Percentiles rank a stretch among this genome's conserved stretches.
Conservation (phyloP, 352 stramenopile genomes). For the Phytophthora syringae region DNA sequence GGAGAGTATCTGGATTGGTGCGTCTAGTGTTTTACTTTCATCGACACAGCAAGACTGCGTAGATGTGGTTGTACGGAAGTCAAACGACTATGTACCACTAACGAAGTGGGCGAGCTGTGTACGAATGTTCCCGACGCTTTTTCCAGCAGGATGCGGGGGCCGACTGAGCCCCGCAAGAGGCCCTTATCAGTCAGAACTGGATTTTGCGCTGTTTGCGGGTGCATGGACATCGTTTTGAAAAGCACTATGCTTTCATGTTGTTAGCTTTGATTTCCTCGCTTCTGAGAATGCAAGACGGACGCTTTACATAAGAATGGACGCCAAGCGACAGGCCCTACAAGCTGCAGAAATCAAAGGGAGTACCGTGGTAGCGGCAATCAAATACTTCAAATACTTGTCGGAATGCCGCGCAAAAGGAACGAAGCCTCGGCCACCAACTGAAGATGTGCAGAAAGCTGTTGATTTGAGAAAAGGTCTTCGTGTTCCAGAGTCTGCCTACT, state of each 20-base stretch:
- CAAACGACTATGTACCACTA: too few species aligned
- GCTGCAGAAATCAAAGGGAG: too few species aligned
- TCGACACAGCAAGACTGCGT: neutral
- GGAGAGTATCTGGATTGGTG: neutral
- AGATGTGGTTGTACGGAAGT: neutral
- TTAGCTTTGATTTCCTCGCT: constrained; percentile 33
- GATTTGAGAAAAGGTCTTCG: constrained; percentile 24
- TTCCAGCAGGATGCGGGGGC: neutral
- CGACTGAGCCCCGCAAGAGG: constrained; percentile 10
- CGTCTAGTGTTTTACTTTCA: neutral
- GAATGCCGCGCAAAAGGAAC: too few species aligned
- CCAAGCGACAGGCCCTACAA: neutral
- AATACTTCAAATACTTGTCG: too few species aligned
- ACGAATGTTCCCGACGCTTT: too few species aligned
- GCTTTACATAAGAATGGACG: constrained; percentile 30
- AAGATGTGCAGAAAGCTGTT: too few species aligned
- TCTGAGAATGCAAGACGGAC: constrained; percentile 12
- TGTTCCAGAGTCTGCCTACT: constrained; percentile 14
- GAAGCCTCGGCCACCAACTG: neutral
- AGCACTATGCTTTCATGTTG: constrained; percentile 33
- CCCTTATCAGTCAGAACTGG: constrained; percentile 18
- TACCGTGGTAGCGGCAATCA: too few species aligned
- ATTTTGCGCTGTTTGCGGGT: constrained; percentile 22
- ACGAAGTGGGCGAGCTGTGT: too few species aligned
- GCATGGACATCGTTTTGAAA: constrained; percentile 27